Evolutionary conservation across 805 yeast genomes (phyloP).

Genomic region (Zygotorulaspora sp.): DNA sequence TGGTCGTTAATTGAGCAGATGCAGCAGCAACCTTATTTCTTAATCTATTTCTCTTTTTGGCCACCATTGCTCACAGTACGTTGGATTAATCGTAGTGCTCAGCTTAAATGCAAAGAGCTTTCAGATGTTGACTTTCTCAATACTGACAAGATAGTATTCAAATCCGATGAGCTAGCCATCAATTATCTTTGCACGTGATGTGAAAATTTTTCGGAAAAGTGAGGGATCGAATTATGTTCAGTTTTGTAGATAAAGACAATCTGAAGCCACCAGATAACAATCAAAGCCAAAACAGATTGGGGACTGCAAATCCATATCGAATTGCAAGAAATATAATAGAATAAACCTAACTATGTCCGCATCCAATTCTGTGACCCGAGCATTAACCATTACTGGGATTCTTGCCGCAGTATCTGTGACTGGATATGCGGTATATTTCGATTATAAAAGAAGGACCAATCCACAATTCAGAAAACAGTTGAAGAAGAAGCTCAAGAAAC

Average conservation of each 20-base stretch:
- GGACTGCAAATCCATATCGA: no score
- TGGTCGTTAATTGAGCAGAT: constrained; percentile 8
- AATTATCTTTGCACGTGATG: constrained; percentile 8
- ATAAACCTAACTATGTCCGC: constrained; percentile 26
- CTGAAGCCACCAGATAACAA: no score
- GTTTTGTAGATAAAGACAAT: no score
- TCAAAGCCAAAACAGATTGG: no score
- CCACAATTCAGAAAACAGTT: constrained; percentile 76
- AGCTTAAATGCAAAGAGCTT: no score
- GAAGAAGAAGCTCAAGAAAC: constrained; percentile 57
- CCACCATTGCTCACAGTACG: constrained; percentile 34
- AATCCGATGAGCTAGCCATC: constrained; percentile 6
- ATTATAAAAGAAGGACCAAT: constrained; percentile 81
- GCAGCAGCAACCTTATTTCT: constrained; percentile 40
- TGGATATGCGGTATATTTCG: constrained; percentile 85
- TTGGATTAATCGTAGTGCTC: no score
- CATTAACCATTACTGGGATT: constrained; percentile 36
- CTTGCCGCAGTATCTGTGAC: constrained; percentile 51
- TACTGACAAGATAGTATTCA: no score
- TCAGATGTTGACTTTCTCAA: no score
- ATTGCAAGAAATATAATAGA: no score
- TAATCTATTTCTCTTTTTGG: constrained; percentile 45
- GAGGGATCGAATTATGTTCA: no score
- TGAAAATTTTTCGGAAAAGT: constrained; percentile 17
- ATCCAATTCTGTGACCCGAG: constrained; percentile 19